Evolutionary conservation across 352 stramenopile genomes (phyloP).

Genomic region (Saprolegnia diclina): DNA sequence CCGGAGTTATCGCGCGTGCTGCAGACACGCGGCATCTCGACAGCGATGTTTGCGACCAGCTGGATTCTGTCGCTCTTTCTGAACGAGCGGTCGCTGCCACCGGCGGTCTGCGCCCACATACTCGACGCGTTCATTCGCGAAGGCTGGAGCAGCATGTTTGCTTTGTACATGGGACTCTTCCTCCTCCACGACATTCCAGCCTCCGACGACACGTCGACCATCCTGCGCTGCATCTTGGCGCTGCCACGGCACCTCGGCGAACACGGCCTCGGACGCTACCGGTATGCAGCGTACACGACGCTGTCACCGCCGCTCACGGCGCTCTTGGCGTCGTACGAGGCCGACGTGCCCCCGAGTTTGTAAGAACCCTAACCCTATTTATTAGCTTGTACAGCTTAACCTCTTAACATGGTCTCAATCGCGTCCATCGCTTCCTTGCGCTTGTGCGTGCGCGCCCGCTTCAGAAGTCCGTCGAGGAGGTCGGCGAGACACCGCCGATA

Average conservation of each 20-base stretch:
- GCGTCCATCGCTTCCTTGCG: background rate
- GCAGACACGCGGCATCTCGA: background rate
- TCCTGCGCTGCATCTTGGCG: background rate
- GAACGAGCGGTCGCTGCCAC: slow-evolving; percentile 13
- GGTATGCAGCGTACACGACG: background rate
- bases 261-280: slow-evolving; percentile 6
- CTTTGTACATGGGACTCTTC: slow-evolving; percentile 13
- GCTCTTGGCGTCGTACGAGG: background rate
- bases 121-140: slow-evolving; percentile 12
- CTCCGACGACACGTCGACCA: background rate
- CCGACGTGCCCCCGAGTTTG: background rate
- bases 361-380: background rate
- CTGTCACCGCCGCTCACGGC: slow-evolving; percentile 1
- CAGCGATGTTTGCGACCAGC: slow-evolving; percentile 18
- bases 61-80: slow-evolving; percentile 20
- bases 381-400: background rate
- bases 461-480: background rate
- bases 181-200: background rate
- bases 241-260: slow-evolving; percentile 9
- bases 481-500: background rate
- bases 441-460: background rate
- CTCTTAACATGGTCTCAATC: background rate
- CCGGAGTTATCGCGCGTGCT: background rate
- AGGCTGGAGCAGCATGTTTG: slow-evolving; percentile 14
- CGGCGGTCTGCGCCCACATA: slow-evolving; percentile 7